Evolutionary conservation across 495 filamentous ascomycete species (phyloP).

Genomic region (Aspergillus asperescens): DNA sequence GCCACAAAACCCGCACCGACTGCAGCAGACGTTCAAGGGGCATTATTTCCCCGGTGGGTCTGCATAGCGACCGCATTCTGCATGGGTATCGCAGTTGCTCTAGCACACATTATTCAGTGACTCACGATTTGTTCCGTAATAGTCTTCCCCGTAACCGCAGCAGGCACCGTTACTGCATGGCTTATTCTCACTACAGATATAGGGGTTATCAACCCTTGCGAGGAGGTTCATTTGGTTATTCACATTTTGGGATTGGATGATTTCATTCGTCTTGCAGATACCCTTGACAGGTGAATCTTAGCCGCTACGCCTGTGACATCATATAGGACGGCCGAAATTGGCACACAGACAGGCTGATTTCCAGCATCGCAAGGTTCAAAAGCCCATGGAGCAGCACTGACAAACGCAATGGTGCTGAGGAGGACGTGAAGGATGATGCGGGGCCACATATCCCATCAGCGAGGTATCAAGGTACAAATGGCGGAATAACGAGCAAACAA

Average conservation of each 20-base stretch:
- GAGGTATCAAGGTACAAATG: no score
- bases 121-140: slow-evolving; percentile 3
- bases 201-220: neutral
- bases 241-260: neutral
- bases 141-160: slow-evolving; percentile 6
- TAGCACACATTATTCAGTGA: slow-evolving; percentile 9
- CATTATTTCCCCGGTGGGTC: slow-evolving; percentile 17
- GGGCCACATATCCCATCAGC: no score
- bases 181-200: neutral
- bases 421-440: no score
- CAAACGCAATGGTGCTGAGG: no score
- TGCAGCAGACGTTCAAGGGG: slow-evolving; percentile 31
- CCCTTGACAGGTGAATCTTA: neutral
- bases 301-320: neutral
- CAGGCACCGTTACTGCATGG: slow-evolving; percentile 6
- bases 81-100: slow-evolving; percentile 29
- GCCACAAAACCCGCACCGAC: slow-evolving; percentile 28
- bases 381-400: no score
- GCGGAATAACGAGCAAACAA: no score
- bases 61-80: slow-evolving; percentile 30
- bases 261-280: neutral
- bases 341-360: neutral
- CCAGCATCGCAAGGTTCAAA: neutral
- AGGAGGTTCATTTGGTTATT: neutral
- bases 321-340: neutral